A percentile compares a stretch with the other conserved stretches of the same genome.
Conservation (phyloP, 306 rosid genomes). For the Urtica urens region DNA sequence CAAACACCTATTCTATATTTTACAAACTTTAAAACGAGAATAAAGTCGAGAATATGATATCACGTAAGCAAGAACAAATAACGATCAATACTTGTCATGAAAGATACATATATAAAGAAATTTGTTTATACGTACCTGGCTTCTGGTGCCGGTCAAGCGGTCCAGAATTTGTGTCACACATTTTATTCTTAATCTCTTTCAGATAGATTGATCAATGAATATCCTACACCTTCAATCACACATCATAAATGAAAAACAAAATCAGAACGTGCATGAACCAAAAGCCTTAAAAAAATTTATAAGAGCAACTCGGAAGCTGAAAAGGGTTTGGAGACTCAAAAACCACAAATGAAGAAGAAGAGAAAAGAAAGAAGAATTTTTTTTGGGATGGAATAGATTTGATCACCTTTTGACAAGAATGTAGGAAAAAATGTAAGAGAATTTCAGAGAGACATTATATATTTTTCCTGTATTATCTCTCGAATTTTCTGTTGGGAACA, state of each 20-base stretch:
- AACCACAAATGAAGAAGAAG: not conserved
- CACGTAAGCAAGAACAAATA: too few relatives aligned
- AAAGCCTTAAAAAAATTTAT: not conserved
- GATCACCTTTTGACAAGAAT: conserved; percentile 19
- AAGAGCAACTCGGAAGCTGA: not conserved
- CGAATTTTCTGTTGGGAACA: not conserved
- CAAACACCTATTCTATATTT: too few relatives aligned
- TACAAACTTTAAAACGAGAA: too few relatives aligned
- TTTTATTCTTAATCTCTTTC: conserved; percentile 25
- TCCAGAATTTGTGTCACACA: conserved; percentile 57
- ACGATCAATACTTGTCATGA: too few relatives aligned
- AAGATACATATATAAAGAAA: not conserved
- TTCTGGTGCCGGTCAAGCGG: conserved; percentile 34
- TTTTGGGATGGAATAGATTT: not conserved
- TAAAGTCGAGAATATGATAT: too few relatives aligned
- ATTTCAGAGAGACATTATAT: not conserved
- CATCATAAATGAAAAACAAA: not conserved
- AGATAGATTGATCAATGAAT: conserved; percentile 18
- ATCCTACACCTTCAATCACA: conserved; percentile 13
- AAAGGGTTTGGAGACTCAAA: not conserved
- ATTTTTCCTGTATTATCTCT: conserved; percentile 20
- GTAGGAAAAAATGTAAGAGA: conserved; percentile 3
- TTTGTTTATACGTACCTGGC: conserved; percentile 20
- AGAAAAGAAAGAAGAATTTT: not conserved
- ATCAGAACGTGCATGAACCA: not conserved